A percentile compares a stretch with the other conserved stretches of the same genome.
These are phyloP conservation scores for Kalmusia sp. DNA, from an alignment of 2,329 filamentous ascomycete species.

Conservation along the genomic window DNA sequence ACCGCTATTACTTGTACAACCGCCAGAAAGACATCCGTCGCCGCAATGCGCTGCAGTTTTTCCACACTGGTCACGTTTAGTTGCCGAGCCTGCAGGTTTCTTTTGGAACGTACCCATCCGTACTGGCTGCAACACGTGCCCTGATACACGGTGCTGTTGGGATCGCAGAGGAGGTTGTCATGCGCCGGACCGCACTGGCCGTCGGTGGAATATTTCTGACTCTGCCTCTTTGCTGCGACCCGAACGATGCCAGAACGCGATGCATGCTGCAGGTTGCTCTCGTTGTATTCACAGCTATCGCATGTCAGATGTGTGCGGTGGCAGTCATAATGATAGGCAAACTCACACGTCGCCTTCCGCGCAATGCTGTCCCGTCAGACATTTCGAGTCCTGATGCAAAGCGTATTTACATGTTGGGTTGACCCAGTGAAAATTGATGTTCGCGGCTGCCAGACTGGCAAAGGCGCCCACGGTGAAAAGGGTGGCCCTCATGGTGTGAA, in stretches of 20 bases:
- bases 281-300: conserved; percentile 27
- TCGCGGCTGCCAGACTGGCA: conserved; percentile 50
- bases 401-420: conserved; percentile 51
- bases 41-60: conserved; percentile 49
- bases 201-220: conserved; percentile 45
- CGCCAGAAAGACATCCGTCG: conserved; percentile 43
- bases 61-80: conserved; percentile 48
- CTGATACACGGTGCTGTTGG: conserved; percentile 53
- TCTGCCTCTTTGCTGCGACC: conserved; percentile 35
- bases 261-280: conserved; percentile 26
- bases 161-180: conserved; percentile 50
- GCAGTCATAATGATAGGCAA: neutral
- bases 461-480: conserved; percentile 39
- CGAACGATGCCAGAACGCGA: conserved; percentile 36
- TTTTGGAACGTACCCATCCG: conserved; percentile 35
- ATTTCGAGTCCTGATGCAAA: conserved; percentile 28
- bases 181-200: conserved; percentile 50
- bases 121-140: conserved; percentile 56
- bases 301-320: conserved; percentile 2
- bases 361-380: conserved; percentile 49
- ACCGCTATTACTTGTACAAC: conserved; percentile 29
- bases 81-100: neutral
- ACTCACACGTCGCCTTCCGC: conserved; percentile 43
- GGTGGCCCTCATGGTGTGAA: conserved; percentile 36
- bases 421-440: conserved; percentile 58